phyloP scores from a whole-genome alignment of 208 protist species.

The Acanthamoeba castellanii region DNA sequence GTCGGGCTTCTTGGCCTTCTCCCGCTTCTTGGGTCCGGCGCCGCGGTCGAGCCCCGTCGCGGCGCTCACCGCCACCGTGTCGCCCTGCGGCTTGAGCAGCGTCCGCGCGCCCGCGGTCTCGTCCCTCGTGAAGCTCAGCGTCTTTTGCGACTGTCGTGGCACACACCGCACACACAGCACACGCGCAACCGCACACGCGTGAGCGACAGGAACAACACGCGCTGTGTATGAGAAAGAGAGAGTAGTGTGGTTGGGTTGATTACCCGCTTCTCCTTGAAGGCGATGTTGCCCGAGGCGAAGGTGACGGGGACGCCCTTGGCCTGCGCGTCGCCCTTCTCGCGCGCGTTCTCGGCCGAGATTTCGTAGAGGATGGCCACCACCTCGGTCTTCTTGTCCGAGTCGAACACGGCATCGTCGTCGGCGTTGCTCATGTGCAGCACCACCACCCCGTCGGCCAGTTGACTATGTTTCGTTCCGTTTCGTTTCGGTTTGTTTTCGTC shows the following conservation, averaged over 20 bases:
- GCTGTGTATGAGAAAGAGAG: no score
- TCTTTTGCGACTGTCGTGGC: not conserved
- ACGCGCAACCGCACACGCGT: not conserved
- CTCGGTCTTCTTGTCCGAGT: constrained; percentile 89
- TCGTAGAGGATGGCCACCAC: constrained; percentile 84
- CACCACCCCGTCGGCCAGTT: constrained; percentile 43
- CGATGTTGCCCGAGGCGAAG: constrained; percentile 40
- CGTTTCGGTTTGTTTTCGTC: not conserved
- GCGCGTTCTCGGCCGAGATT: constrained; percentile 53
- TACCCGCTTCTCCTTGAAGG: constrained; percentile 42
- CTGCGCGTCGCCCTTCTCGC: constrained; percentile 46
- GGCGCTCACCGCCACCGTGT: not conserved
- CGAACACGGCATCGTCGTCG: constrained; percentile 76
- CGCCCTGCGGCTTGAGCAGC: constrained; percentile 48
- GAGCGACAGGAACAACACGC: not conserved
- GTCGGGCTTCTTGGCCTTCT: constrained; percentile 69
- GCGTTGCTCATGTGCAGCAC: constrained; percentile 65
- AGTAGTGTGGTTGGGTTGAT: not conserved
- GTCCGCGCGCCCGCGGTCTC: not conserved
- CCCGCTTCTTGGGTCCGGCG: constrained; percentile 61
- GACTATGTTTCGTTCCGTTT: not conserved
- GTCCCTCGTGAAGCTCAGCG: constrained; percentile 50
- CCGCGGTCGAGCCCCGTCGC: constrained; percentile 8
- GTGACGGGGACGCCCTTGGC: constrained; percentile 65
- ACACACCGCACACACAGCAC: not conserved